A percentile compares a stretch with the other conserved stretches of the same genome.
Evolutionary conservation across 345 rosid species (phyloP).

Genomic region (Aquilaria sinensis): DNA sequence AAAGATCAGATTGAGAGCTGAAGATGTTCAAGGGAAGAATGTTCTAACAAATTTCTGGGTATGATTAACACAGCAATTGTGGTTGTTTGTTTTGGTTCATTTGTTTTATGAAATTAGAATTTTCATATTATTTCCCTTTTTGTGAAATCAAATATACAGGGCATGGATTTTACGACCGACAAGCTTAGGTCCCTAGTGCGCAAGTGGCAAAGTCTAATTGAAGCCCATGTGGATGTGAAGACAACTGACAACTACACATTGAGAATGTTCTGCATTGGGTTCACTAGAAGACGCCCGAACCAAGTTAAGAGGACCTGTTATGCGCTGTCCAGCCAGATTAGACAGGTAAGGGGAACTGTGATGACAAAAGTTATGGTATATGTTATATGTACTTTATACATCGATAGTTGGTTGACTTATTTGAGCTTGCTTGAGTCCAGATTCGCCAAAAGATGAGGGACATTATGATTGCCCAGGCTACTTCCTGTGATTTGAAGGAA

Average conservation of each 20-base stretch:
- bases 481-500: conserved; percentile 77
- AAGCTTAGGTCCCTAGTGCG: too few species aligned
- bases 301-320: conserved; percentile 86
- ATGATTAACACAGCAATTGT: conserved; percentile 58
- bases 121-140: conserved; percentile 20
- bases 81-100: conserved; percentile 76
- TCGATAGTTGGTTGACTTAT: too few species aligned
- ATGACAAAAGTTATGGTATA: neutral
- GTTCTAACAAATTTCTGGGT: neutral
- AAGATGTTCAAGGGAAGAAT: too few species aligned
- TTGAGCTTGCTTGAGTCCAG: conserved; percentile 19
- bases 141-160: too few species aligned
- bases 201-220: too few species aligned
- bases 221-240: too few species aligned
- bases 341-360: conserved; percentile 37
- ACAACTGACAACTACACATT: too few species aligned
- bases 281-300: conserved; percentile 81
- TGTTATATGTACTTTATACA: neutral
- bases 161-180: too few species aligned
- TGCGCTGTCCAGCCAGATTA: conserved; percentile 84
- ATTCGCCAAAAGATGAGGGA: conserved; percentile 88
- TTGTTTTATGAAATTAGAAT: conserved; percentile 87
- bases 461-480: conserved; percentile 58
- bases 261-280: conserved; percentile 60
- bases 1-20: too few species aligned